Base-by-base conservation (phyloP, 257 asterid genomes). In the Haberlea rhodopensis region DNA sequence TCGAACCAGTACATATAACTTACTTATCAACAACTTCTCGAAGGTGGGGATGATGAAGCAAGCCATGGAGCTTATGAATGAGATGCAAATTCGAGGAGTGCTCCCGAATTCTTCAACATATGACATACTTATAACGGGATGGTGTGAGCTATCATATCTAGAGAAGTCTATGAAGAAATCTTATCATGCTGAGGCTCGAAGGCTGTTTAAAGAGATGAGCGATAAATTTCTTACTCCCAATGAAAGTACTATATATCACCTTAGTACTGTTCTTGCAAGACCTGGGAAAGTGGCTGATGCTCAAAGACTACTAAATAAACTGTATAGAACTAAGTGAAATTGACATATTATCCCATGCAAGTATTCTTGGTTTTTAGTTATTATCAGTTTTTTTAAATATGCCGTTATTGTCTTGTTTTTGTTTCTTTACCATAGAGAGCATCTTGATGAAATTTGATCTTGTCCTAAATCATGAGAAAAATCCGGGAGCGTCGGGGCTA, bases 11-110 rank as follows among this genome's bases (percentile, higher is more conserved):
- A 89, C 99, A 46, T 87, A 78, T 69, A 89, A 92, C 73, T 76
- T 81, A 26, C 95, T 89, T 62, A 81, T 90, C 31, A 29, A 71
- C 66, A 87, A 81, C 66, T 92, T 92, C 84, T 85, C 96, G 51
- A 87, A 71, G 80, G 78, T 68, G 49, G 99, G 99, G 70, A 85
- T 80, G 74, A 89, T 92, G 97, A 83, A 78, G 60, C 95, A 92
- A 59, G 95, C 97, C 18, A 79, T 78, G 77, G 99, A 92, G 81
- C 86, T 92, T 76, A 58, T 84, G 85, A 81, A 78, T 23, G 99
- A 92, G 78, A 87, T 92, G 96, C 80, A 84, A 70, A 59, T 73
- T 67, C 79, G 96, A 76, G 86, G 89, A 24, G 90, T 80, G 37
- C 20, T 29, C 52, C 90, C 95, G n/a, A 87, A 78, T 75, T 75